Conservation (phyloP, 169 alveolate genomes). For the Plasmodium vinckei region DNA sequence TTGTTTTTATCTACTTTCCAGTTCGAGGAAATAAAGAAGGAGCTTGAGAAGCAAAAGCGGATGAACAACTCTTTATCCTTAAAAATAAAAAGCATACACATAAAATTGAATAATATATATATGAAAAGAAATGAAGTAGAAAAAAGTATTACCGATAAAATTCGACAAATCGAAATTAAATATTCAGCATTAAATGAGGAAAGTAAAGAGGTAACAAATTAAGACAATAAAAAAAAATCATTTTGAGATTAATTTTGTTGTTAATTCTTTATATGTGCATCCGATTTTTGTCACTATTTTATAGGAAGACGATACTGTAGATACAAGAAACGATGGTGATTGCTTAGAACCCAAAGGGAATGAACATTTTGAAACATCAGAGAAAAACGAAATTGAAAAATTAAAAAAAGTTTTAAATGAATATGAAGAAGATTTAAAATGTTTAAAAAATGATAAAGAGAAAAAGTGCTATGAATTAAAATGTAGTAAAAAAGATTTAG, state of each 20-base stretch:
- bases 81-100: constrained; percentile 61
- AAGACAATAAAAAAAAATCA: no score
- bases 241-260: no score
- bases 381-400: constrained; percentile 2
- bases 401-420: background rate
- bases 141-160: constrained; percentile 18
- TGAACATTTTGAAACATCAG: background rate
- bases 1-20: background rate
- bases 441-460: constrained; percentile 3
- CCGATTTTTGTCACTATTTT: no score
- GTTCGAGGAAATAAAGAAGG: constrained; percentile 29
- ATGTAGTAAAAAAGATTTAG: constrained; percentile 24
- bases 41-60: constrained; percentile 42
- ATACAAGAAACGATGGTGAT: background rate
- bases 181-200: background rate
- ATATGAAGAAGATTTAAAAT: constrained; percentile 9
- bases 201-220: no score
- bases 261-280: no score
- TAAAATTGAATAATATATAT: constrained; percentile 31
- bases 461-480: constrained; percentile 20
- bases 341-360: background rate
- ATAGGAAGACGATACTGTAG: no score
- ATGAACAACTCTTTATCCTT: constrained; percentile 35
- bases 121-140: constrained; percentile 39
- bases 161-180: constrained; percentile 37